Evolutionary conservation across 495 filamentous ascomycete genomes (phyloP).

Genomic region (Aspergillus avenaceus): DNA sequence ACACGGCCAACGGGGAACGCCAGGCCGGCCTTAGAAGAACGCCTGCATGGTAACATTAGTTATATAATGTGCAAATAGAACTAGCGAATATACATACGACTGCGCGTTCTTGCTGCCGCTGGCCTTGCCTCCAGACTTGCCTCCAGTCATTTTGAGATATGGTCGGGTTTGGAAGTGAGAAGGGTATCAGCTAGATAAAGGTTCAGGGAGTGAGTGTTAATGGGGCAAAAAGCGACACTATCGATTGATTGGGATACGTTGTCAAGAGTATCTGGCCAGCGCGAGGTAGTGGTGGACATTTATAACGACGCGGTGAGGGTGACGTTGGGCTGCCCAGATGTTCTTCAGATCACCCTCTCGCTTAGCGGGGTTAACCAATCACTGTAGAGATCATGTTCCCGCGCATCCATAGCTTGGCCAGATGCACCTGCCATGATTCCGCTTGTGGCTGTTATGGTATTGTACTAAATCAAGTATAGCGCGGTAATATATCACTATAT

Average conservation of each 20-base stretch:
- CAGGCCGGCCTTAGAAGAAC: constrained; percentile 98
- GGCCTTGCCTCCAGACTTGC: constrained; percentile 98
- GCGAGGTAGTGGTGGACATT: constrained; percentile 34
- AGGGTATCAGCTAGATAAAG: not conserved
- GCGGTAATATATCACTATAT: constrained; percentile 22
- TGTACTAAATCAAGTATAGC: constrained; percentile 29
- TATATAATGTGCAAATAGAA: constrained; percentile 30
- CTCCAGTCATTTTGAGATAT: constrained; percentile 88
- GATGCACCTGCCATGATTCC: constrained; percentile 12
- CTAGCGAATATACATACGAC: constrained; percentile 66
- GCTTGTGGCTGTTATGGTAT: constrained; percentile 10
- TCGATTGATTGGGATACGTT: constrained; percentile 20
- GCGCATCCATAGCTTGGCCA: constrained; percentile 11
- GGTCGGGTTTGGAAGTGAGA: not conserved
- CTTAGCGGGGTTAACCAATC: constrained; percentile 44
- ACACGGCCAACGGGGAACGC: constrained; percentile 99
- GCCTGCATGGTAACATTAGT: constrained; percentile 51
- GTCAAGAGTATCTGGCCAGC: constrained; percentile 25
- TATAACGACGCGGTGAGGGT: constrained; percentile 45
- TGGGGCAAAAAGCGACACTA: constrained; percentile 17
- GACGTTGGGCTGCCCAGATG: constrained; percentile 38
- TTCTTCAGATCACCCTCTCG: constrained; percentile 48
- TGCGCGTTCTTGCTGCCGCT: constrained; percentile 94
- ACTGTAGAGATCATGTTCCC: constrained; percentile 27
- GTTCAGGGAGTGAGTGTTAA: not conserved